phyloP scores from a whole-genome alignment of 225 moss, liverwort and hornwort genomes.

The Physcomitrium patens region DNA sequence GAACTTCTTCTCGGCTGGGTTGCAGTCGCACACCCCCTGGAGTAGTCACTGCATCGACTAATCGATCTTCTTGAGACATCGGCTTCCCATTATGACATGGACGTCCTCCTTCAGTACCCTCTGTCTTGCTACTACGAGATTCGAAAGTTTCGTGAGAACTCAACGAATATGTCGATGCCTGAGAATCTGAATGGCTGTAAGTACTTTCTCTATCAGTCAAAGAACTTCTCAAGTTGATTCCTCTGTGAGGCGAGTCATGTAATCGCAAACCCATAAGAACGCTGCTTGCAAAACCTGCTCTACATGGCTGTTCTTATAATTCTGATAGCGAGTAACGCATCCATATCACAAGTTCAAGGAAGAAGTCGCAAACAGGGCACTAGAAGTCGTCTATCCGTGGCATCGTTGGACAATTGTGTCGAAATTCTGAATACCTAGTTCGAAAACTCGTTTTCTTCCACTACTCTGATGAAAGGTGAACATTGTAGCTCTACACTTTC shows the following conservation, averaged over 20 bases:
- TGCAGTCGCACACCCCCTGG: constrained; percentile 92
- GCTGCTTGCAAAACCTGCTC: constrained; percentile 9
- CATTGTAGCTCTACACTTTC: background rate
- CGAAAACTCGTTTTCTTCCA: background rate
- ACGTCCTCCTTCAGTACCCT: constrained; percentile 58
- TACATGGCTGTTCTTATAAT: constrained; percentile 4
- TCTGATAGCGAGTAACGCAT: constrained; percentile 10
- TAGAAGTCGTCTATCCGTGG: background rate
- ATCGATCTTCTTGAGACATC: constrained; percentile 71
- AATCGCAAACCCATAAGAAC: constrained; percentile 29
- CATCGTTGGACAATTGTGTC: background rate
- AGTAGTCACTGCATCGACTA: constrained; percentile 83
- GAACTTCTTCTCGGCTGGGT: constrained; percentile 86
- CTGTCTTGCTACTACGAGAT: constrained; percentile 49
- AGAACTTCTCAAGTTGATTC: constrained; percentile 55
- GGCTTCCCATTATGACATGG: constrained; percentile 52
- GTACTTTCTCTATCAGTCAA: constrained; percentile 58
- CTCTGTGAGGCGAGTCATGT: constrained; percentile 40
- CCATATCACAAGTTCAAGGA: background rate
- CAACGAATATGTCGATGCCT: constrained; percentile 54
- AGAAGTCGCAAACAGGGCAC: background rate
- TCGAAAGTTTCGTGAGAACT: constrained; percentile 51
- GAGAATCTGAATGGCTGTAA: constrained; percentile 43
- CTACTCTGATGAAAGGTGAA: background rate
- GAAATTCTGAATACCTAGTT: background rate